phyloP scores from a whole-genome alignment of 768 basidiomycete species.

The Calocybe gangraenosa region DNA sequence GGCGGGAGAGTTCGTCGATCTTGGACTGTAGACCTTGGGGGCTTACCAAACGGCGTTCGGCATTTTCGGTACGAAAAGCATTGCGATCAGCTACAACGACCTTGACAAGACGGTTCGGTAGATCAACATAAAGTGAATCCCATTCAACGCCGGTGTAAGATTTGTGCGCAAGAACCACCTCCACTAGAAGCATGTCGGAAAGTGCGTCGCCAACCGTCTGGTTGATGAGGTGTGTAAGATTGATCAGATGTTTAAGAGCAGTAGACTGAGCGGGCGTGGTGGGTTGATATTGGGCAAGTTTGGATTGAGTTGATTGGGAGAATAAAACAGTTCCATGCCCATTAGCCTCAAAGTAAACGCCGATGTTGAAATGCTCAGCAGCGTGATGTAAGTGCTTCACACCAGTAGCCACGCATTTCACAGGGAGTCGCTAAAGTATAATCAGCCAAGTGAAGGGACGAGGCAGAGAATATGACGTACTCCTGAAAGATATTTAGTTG shows the following conservation, averaged over 20 bases:
- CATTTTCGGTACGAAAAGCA: constrained; percentile 87
- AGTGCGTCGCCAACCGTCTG: constrained; percentile 98
- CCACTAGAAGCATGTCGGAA: constrained; percentile 94
- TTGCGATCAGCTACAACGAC: constrained; percentile 81
- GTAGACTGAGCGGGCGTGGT: constrained; percentile 80
- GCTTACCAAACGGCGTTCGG: constrained; percentile 81
- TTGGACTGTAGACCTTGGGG: constrained; percentile 77
- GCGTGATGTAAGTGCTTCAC: constrained; percentile 99
- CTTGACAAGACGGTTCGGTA: constrained; percentile 94
- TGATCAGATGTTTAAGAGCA: constrained; percentile 71
- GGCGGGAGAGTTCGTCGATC: constrained; percentile 76
- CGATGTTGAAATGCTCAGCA: constrained; percentile 88
- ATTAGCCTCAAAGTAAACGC: constrained; percentile 99
- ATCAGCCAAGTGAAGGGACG: background rate
- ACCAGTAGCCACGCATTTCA: constrained; percentile 92
- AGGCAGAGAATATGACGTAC: constrained; percentile 37
- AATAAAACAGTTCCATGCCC: constrained; percentile 98
- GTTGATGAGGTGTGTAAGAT: constrained; percentile 85
- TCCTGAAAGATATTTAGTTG: constrained; percentile 86
- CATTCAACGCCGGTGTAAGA: constrained; percentile 82
- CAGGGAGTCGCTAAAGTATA: constrained; percentile 72
- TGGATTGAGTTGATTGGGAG: constrained; percentile 67
- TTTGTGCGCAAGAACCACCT: constrained; percentile 85
- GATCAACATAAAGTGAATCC: constrained; percentile 90
- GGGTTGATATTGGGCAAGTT: constrained; percentile 60